These are phyloP conservation scores for Euptelea pleiosperma DNA, from an alignment of 164 flowering plant species.

Conservation along the genomic window DNA sequence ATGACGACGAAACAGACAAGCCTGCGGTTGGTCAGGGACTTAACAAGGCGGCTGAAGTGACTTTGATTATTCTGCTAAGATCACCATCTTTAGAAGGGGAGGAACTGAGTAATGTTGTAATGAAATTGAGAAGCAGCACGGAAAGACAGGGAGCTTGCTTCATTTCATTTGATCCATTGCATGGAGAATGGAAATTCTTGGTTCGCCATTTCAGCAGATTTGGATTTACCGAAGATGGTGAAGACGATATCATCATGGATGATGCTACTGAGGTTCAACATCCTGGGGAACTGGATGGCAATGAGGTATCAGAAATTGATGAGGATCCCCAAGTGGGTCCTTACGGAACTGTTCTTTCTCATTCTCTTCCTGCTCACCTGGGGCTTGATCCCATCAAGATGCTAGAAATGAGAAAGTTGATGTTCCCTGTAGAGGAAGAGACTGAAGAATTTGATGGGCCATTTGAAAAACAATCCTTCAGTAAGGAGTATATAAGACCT, in stretches of 20 bases:
- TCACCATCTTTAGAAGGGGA: constrained; percentile 14
- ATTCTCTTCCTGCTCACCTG: constrained; percentile 94
- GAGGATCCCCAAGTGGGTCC: constrained; percentile 32
- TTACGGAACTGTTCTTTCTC: constrained; percentile 50
- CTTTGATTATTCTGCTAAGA: constrained; percentile 44
- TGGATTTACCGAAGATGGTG: constrained; percentile 85
- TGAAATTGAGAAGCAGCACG: constrained; percentile 41
- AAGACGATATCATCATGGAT: constrained; percentile 73
- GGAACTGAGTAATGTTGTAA: constrained; percentile 21
- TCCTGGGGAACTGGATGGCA: constrained; percentile 35
- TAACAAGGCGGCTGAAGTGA: constrained; percentile 88
- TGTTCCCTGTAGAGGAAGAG: constrained; percentile 70
- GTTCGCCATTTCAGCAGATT: constrained; percentile 94
- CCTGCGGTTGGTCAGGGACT: constrained; percentile 86
- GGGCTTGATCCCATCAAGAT: constrained; percentile 90
- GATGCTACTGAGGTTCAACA: constrained; percentile 41
- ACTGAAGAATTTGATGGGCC: constrained; percentile 37
- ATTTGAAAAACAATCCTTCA: constrained; percentile 30
- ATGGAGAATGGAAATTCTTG: constrained; percentile 77
- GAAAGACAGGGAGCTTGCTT: constrained; percentile 80
- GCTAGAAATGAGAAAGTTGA: constrained; percentile 82
- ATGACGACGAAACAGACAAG: constrained; percentile 66
- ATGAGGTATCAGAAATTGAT: constrained; percentile 42
- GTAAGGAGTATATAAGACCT: constrained; percentile 39
- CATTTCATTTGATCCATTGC: constrained; percentile 55